Evolutionary conservation across 345 rosid genomes (phyloP), one percentile per base, ranked within the genome.

Genomic region (Brassica juncea): DNA sequence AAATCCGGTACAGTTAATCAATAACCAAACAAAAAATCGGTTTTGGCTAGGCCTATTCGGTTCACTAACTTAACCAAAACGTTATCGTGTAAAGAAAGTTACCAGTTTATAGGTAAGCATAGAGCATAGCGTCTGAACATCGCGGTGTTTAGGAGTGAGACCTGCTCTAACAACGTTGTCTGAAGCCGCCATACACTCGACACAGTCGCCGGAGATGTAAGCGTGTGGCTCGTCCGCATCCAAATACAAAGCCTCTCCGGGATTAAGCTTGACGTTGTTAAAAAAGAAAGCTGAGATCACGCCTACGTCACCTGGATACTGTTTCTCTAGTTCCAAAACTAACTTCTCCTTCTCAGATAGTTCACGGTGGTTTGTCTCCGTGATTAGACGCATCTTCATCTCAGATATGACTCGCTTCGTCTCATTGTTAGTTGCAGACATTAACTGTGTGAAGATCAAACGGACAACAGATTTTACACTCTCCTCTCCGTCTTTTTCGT

Each of bases 101-200:
- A 95, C 99, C 92, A 84, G 87, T 77, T 89, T 93, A 84, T 96
- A 93, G 0, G 99, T 87, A 39, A 96, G 97, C 99, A 96, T 96
- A 73, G 99, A 92, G 81, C 97, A 93, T 8, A 93, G 97, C n/a
- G 98, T 93, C 71, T 85, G 88, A 69, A 90, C 80, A 73, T 96
- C 99, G 25, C 94, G 87, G 71, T 83, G 86, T 81, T 96, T 96
- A 31, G 99, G 97, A 62, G 99, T 96, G 60, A 96, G 97, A 77
- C 99, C 99, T 77, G 99, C 98, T 52, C 99, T 91, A 27, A 96
- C 98, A 21, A 96, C 99, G 61, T 93, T 96, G 84, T 96, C 98
- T 7, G 99, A 96, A 61, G 99, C 88, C 27, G 97, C 99, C 99
- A 96, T 96, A 86, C 97, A 92, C 72, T 96, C 99, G 0, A 93